Evolutionary conservation across 768 basidiomycete genomes (phyloP).

Genomic region (Naematelia aurantialba): DNA sequence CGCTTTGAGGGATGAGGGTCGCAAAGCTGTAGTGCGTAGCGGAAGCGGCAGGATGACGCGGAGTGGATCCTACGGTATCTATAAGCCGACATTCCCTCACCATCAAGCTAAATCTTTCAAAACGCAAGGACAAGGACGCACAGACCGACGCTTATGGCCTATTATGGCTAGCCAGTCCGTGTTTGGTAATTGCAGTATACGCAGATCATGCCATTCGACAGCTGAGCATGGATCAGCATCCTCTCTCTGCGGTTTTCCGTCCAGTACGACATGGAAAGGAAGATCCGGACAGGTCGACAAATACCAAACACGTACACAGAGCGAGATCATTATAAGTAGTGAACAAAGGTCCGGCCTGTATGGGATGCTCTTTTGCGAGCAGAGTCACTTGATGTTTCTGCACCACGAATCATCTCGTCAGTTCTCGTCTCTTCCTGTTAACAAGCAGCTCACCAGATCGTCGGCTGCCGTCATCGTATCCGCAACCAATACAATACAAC

Average conservation of each 20-base stretch:
- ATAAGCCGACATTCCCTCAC: not conserved
- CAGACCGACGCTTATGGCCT: slow-evolving; percentile 41
- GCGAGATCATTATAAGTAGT: slow-evolving; percentile 44
- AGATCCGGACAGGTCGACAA: not conserved
- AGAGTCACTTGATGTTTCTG: slow-evolving; percentile 22
- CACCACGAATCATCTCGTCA: not conserved
- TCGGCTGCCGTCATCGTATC: slow-evolving; percentile 11
- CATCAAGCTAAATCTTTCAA: not conserved
- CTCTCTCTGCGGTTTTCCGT: not conserved
- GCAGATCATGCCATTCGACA: slow-evolving; percentile 46
- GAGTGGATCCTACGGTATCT: slow-evolving; percentile 36
- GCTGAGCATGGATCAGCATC: slow-evolving; percentile 22
- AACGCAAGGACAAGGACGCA: slow-evolving; percentile 20
- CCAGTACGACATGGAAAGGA: not conserved
- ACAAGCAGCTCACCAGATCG: slow-evolving; percentile 11
- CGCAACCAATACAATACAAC: not conserved
- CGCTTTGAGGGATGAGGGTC: slow-evolving; percentile 35
- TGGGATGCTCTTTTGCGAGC: slow-evolving; percentile 28
- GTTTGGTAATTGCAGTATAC: slow-evolving; percentile 19
- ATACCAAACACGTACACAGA: slow-evolving; percentile 46
- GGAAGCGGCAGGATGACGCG: slow-evolving; percentile 43
- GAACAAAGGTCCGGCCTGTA: slow-evolving; percentile 44
- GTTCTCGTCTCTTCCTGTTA: not conserved
- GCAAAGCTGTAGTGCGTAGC: slow-evolving; percentile 42
- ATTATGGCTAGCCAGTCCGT: slow-evolving; percentile 41